phyloP scores from a whole-genome alignment of 2,329 filamentous ascomycete genomes.

The Setomelanomma holmii region DNA sequence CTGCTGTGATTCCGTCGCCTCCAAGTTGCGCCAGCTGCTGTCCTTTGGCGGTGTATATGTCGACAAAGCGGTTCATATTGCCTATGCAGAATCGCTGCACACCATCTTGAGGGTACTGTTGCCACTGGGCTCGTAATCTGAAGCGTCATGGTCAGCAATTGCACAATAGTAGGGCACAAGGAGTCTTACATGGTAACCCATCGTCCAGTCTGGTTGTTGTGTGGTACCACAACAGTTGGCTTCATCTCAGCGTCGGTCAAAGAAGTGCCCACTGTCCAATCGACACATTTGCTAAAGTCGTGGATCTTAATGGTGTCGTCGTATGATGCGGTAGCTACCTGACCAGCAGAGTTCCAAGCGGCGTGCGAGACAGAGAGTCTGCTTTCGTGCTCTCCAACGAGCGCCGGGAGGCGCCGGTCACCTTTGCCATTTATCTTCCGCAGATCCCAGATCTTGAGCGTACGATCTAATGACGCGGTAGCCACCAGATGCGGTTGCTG shows the following conservation, averaged over 20 bases:
- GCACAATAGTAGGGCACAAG: background rate
- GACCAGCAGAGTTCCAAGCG: conserved; percentile 83
- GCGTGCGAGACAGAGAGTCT: conserved; percentile 90
- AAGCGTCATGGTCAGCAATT: conserved; percentile 15
- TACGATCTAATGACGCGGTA: conserved; percentile 89
- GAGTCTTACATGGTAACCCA: conserved; percentile 80
- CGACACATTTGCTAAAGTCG: conserved; percentile 64
- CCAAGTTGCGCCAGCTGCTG: conserved; percentile 88
- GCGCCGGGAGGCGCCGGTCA: conserved; percentile 66
- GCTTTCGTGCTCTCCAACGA: conserved; percentile 83
- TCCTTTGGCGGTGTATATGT: conserved; percentile 82
- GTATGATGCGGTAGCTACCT: conserved; percentile 90
- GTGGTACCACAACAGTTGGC: conserved; percentile 72
- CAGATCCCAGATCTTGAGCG: conserved; percentile 90
- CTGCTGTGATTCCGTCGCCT: conserved; percentile 89
- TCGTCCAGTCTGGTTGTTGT: conserved; percentile 95
- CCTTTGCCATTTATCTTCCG: conserved; percentile 75
- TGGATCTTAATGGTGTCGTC: conserved; percentile 96
- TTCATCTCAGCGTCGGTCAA: conserved; percentile 69
- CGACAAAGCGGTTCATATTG: conserved; percentile 98
- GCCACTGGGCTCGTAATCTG: conserved; percentile 86
- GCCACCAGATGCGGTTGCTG: conserved; percentile 80
- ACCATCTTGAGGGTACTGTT: conserved; percentile 75
- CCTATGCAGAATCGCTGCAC: conserved; percentile 90
- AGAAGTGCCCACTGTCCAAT: conserved; percentile 63